Evolutionary conservation across 73 alveolate species (phyloP).

Genomic region (Paramecium tetraurelia): DNA sequence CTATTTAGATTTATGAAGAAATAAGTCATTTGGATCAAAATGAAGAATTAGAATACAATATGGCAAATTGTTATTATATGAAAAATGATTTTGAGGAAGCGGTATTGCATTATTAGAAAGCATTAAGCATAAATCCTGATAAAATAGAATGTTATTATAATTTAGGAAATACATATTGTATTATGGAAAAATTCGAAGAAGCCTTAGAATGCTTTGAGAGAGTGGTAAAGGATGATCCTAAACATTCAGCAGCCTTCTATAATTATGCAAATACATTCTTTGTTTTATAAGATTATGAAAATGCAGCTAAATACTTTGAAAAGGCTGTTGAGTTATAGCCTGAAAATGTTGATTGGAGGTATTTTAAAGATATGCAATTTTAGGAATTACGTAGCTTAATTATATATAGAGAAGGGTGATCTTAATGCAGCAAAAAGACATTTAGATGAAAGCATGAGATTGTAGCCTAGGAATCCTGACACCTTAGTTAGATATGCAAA

Average conservation of each 20-base stretch:
- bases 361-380: constrained; percentile 67
- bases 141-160: constrained; percentile 86
- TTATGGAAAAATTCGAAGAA: constrained; percentile 69
- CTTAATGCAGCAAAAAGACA: constrained; percentile 72
- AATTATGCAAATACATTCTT: constrained; percentile 84
- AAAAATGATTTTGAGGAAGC: constrained; percentile 82
- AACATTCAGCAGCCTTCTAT: constrained; percentile 86
- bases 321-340: constrained; percentile 82
- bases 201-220: constrained; percentile 74
- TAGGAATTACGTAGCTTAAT: constrained; percentile 75
- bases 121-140: constrained; percentile 77
- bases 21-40: constrained; percentile 75
- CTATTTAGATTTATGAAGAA: constrained; percentile 77
- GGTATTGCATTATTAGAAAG: constrained; percentile 75
- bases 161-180: constrained; percentile 81
- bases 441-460: constrained; percentile 68
- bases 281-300: constrained; percentile 71
- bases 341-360: constrained; percentile 83
- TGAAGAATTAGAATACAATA: constrained; percentile 83
- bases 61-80: constrained; percentile 86
- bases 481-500: neutral
- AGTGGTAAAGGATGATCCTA: constrained; percentile 76
- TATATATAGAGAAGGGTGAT: constrained; percentile 79
- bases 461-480: constrained; percentile 6
- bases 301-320: constrained; percentile 73